Conservation (phyloP, 108 stramenopile genomes). For the Nitzschia putrida region DNA sequence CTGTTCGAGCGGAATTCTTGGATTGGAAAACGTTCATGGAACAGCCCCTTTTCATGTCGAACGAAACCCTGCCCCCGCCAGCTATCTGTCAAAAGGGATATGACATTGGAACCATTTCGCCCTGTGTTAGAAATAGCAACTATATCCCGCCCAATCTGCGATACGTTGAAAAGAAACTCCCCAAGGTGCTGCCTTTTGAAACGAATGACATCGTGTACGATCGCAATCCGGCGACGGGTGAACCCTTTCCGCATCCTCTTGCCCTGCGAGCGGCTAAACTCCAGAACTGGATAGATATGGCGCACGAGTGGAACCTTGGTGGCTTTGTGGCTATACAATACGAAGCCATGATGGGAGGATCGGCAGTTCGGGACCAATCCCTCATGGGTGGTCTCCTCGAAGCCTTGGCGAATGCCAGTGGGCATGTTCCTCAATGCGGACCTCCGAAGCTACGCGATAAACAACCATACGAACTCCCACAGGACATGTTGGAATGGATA, state of each 20-base stretch:
- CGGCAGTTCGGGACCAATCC: neutral
- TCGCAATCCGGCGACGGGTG: neutral
- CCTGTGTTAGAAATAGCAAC: slow-evolving; percentile 18
- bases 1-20: slow-evolving; percentile 2
- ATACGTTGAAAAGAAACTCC: slow-evolving; percentile 18
- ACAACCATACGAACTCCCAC: slow-evolving; percentile 20
- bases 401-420: slow-evolving; percentile 2
- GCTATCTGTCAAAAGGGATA: slow-evolving; percentile 34
- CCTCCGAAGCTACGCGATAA: slow-evolving; percentile 6
- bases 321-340: slow-evolving; percentile 21
- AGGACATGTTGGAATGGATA: slow-evolving; percentile 19
- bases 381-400: slow-evolving; percentile 6
- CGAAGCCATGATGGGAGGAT: slow-evolving; percentile 22
- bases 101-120: slow-evolving; percentile 14
- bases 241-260: slow-evolving; percentile 26
- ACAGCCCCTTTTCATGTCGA: slow-evolving; percentile 8
- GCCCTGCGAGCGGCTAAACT: slow-evolving; percentile 27
- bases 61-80: neutral
- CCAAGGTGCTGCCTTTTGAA: slow-evolving; percentile 20
- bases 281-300: slow-evolving; percentile 15
- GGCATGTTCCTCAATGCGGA: neutral
- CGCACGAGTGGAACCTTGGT: slow-evolving; percentile 21
- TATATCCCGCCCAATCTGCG: slow-evolving; percentile 19
- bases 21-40: slow-evolving; percentile 32
- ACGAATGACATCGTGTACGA: slow-evolving; percentile 30